A percentile compares a stretch with the other conserved stretches of the same genome.
Conservation (phyloP, 441 rosid genomes). For the Lagerstroemia fauriei region DNA sequence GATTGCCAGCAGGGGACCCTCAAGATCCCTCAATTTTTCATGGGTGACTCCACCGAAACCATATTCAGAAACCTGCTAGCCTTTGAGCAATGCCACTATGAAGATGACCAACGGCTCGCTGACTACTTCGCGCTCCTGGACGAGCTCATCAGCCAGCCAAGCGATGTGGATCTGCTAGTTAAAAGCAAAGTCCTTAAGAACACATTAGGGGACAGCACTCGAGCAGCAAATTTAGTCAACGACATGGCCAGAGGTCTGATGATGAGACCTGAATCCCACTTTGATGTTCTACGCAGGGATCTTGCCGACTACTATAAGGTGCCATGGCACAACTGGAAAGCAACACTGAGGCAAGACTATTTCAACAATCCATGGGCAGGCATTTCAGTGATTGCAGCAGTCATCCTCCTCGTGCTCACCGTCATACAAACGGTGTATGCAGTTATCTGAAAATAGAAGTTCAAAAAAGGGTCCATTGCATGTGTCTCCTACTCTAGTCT, state of each 20-base stretch:
- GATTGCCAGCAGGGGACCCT: background rate
- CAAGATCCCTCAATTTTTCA: background rate
- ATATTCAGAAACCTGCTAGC: slow-evolving; percentile 11
- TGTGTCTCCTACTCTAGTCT: too few species aligned
- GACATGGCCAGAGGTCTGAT: background rate
- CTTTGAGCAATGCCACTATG: slow-evolving; percentile 6
- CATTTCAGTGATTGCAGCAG: background rate
- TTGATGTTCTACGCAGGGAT: background rate
- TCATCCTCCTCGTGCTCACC: background rate
- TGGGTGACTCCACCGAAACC: background rate
- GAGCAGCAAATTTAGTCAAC: background rate
- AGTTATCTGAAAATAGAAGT: background rate
- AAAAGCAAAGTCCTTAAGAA: slow-evolving; percentile 9
- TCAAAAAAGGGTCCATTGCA: too few species aligned
- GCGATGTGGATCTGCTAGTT: slow-evolving; percentile 13
- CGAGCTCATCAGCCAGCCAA: background rate
- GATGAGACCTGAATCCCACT: background rate
- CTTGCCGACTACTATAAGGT: background rate
- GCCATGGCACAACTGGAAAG: slow-evolving; percentile 12
- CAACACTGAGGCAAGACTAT: background rate
- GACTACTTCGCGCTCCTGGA: slow-evolving; percentile 6
- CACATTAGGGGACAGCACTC: background rate
- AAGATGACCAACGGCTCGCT: background rate
- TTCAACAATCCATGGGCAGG: slow-evolving; percentile 6
- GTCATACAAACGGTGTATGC: background rate